Evolutionary conservation across 768 basidiomycete species (phyloP).

Genomic region (Chlorophyllum brunneum): DNA sequence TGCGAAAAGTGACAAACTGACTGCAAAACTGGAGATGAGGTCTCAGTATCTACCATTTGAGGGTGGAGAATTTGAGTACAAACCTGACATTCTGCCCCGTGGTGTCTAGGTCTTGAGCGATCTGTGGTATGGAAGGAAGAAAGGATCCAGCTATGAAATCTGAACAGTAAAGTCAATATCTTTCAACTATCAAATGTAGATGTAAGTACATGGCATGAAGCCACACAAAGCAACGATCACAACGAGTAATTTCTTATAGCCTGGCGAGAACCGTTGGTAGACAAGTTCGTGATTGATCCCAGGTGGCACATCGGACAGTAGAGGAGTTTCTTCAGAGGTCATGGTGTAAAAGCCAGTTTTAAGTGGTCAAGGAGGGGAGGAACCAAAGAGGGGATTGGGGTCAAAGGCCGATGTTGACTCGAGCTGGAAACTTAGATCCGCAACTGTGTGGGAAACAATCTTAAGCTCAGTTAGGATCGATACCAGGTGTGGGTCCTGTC

Average conservation of each 20-base stretch:
- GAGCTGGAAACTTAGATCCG: too few species aligned
- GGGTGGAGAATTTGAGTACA: background rate
- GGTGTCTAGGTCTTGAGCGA: constrained; percentile 20
- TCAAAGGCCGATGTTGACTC: too few species aligned
- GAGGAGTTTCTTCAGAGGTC: constrained; percentile 4
- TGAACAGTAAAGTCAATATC: background rate
- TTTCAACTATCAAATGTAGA: background rate
- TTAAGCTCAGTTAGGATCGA: too few species aligned
- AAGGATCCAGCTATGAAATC: constrained; percentile 23
- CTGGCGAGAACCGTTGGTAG: constrained; percentile 18
- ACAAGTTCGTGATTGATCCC: constrained; percentile 15
- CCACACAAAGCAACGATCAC: constrained; percentile 16
- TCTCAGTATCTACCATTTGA: background rate
- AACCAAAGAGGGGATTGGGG: background rate
- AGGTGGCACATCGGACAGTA: background rate
- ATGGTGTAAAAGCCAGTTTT: too few species aligned
- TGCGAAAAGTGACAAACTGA: constrained; percentile 30
- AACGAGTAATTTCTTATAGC: constrained; percentile 15
- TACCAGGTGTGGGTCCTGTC: too few species aligned
- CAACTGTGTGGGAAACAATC: too few species aligned
- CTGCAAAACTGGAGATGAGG: constrained; percentile 19
- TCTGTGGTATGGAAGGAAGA: constrained; percentile 23
- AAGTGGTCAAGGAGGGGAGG: background rate
- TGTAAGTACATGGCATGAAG: constrained; percentile 19
- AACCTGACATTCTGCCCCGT: constrained; percentile 20